phyloP scores from a whole-genome alignment of 169 alveolate genomes.

The Plasmodium vinckei region DNA sequence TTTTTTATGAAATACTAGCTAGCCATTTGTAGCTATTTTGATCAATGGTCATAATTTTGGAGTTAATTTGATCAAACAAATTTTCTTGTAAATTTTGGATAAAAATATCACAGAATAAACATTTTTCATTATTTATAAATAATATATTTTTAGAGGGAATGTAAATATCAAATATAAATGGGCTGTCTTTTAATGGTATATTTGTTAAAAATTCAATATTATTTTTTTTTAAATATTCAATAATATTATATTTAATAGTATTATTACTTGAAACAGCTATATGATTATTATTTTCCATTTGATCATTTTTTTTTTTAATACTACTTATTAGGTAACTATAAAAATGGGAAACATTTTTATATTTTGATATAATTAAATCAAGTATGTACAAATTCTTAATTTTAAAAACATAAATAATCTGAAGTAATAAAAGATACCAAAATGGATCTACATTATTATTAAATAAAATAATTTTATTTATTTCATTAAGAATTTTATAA shows the following conservation, averaged over 20 bases:
- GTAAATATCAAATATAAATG: slow-evolving; percentile 53
- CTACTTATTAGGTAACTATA: slow-evolving; percentile 1
- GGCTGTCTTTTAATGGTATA: slow-evolving; percentile 35
- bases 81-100: slow-evolving; percentile 19
- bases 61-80: slow-evolving; percentile 25
- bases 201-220: slow-evolving; percentile 6
- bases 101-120: slow-evolving; percentile 38
- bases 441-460: slow-evolving; percentile 10
- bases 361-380: slow-evolving; percentile 22
- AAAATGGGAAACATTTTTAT: slow-evolving; percentile 16
- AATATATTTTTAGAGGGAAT: slow-evolving; percentile 35
- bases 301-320: slow-evolving; percentile 6
- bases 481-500: slow-evolving; percentile 12
- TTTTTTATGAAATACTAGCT: no score
- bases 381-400: slow-evolving; percentile 24
- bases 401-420: slow-evolving; percentile 34
- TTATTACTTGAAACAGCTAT: background rate
- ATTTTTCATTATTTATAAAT: slow-evolving; percentile 20
- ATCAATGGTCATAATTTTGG: slow-evolving; percentile 5
- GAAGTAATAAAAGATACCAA: slow-evolving; percentile 41
- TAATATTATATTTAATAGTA: slow-evolving; percentile 7
- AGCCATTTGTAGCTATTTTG: slow-evolving; percentile 9
- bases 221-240: slow-evolving; percentile 10
- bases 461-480: slow-evolving; percentile 1
- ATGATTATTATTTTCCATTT: background rate